Conservation (phyloP, 1,139 yeast genomes). For the Hansenula lynferdii region DNA sequence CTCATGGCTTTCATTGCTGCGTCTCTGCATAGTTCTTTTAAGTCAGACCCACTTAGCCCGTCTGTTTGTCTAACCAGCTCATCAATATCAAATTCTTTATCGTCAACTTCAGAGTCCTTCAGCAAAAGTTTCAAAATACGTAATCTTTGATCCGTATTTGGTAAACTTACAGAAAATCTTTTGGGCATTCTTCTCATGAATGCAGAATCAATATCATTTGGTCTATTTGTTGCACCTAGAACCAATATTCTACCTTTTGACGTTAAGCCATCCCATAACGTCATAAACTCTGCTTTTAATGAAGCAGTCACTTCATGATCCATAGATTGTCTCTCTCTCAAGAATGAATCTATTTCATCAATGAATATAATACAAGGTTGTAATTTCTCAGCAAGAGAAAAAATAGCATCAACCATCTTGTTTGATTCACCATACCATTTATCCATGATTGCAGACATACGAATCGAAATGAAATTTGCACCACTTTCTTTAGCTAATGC, state of each 20-base stretch:
- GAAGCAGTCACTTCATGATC: constrained; percentile 97
- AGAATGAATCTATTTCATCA: constrained; percentile 93
- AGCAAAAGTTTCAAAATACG: constrained; percentile 66
- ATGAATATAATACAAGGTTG: constrained; percentile 95
- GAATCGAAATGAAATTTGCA: constrained; percentile 85
- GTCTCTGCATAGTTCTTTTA: constrained; percentile 86
- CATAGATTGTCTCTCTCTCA: constrained; percentile 75
- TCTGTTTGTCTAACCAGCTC: constrained; percentile 58
- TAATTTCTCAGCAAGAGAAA: constrained; percentile 82
- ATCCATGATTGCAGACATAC: constrained; percentile 95
- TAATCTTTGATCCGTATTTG: constrained; percentile 62
- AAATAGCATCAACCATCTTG: constrained; percentile 90
- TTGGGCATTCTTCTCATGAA: constrained; percentile 92
- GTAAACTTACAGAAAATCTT: constrained; percentile 75
- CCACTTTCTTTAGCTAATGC: constrained; percentile 92
- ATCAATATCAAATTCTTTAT: constrained; percentile 53
- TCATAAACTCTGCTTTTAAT: constrained; percentile 96
- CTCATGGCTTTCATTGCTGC: constrained; percentile 90
- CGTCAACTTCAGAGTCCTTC: constrained; percentile 56
- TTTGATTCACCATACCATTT: constrained; percentile 98
- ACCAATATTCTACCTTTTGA: constrained; percentile 77
- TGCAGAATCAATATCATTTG: constrained; percentile 88
- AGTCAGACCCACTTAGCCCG: constrained; percentile 87
- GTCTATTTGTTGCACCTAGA: constrained; percentile 93
- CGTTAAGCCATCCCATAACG: constrained; percentile 90